Base-by-base conservation (phyloP, 352 stramenopile genomes). In the Thalassiosira ordinaria region DNA sequence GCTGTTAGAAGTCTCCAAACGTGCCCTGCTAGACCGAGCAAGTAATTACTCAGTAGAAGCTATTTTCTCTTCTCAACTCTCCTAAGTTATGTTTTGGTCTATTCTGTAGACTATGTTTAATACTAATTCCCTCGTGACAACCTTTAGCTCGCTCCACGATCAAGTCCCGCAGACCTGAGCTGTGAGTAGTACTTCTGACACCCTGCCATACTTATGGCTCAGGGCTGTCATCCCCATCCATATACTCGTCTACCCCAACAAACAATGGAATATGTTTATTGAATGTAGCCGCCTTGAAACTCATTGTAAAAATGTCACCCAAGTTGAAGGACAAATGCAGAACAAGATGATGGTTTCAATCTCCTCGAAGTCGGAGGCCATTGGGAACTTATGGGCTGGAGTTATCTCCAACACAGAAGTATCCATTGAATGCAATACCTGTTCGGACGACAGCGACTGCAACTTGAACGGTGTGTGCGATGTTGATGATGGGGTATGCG, bases 401-500 rank as follows among this genome's bases (percentile, higher is more conserved):
- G 33, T 41, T 11, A 41, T 41, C 33, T 11, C 5, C 11, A 11
- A 41, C 11, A 11, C 33, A 5, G 29, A 60, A 7, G 22, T 59
- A 3, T n/a, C 14, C 51, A 59, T 46, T 24, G 18, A 18, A 2
- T 46, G 14, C 22, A 41, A 61, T 51, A 22, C 11, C 27, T 65
- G 52, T 37, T 18, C 33, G 26, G 31, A 71, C 8, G 22, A 56
- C 37, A 14, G 8, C 24, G 52, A 74, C 20, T 65, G 66, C 35
- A 67, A 74, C n/a, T 44, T 66, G 9, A 74, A 67, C 18, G 39
- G 53, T 35, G 52, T 60, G n/a, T 74, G 64, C 39, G 47, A 56
- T 35, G 27, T 64, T 13, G 37, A 7, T 60, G 27, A 26, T 29
- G 44, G 44, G 14, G 13, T 56, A 44, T 59, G 63, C 20, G 31